phyloP scores from a whole-genome alignment of 257 asterid genomes.

The Solanum clarkiae region DNA sequence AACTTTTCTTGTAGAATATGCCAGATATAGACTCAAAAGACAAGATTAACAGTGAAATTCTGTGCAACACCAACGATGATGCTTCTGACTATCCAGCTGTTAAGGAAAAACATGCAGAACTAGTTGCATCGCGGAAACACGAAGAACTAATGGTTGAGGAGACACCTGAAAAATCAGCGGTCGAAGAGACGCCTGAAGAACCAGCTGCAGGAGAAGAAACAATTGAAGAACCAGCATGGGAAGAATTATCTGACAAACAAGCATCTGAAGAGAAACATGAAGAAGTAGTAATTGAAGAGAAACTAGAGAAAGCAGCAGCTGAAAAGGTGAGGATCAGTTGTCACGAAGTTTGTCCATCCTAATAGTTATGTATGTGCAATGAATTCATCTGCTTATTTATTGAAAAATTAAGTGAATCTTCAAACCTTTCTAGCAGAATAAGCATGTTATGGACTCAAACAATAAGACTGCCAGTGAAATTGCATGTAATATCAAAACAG shows the following conservation, averaged over 20 bases:
- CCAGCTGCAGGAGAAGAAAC: neutral
- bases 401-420: neutral
- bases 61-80: neutral
- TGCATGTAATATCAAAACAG: neutral
- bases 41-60: neutral
- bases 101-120: neutral
- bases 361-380: neutral
- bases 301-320: neutral
- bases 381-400: neutral
- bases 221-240: neutral
- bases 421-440: neutral
- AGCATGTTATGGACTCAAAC: neutral
- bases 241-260: neutral
- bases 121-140: neutral
- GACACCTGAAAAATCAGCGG: neutral
- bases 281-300: neutral
- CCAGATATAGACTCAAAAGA: neutral
- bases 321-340: neutral
- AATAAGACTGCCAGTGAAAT: constrained; percentile 1
- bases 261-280: neutral
- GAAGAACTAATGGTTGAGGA: neutral
- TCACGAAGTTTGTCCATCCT: neutral
- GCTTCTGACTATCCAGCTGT: neutral
- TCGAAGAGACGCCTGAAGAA: neutral
- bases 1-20: neutral